Percentiles rank a stretch among this genome's conserved stretches.
phyloP scores from a whole-genome alignment of 2,329 filamentous ascomycete genomes.

The Pyrenophora seminiperda region DNA sequence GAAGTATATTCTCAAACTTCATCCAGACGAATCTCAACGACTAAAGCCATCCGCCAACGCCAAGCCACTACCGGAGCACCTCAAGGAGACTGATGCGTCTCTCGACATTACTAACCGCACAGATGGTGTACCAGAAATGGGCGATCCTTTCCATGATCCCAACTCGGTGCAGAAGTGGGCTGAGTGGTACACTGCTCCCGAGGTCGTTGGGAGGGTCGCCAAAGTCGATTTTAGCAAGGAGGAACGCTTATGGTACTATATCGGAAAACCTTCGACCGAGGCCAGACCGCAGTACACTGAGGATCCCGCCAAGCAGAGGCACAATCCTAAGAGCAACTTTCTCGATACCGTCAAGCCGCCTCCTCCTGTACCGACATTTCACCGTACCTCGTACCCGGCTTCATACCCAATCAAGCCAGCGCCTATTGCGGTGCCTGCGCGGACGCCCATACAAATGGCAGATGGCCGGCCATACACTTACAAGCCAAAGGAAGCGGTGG shows the following conservation, averaged over 20 bases:
- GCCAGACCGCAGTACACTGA: conserved; percentile 90
- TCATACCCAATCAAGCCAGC: conserved; percentile 55
- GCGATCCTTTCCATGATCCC: conserved; percentile 55
- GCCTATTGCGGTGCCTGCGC: conserved; percentile 40
- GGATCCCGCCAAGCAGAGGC: conserved; percentile 64
- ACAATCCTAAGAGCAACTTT: conserved; percentile 74
- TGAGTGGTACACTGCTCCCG: conserved; percentile 70
- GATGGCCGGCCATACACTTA: conserved; percentile 39
- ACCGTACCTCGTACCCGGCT: conserved; percentile 39
- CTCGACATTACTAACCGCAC: conserved; percentile 54
- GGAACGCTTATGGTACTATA: conserved; percentile 85
- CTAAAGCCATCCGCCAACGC: conserved; percentile 77
- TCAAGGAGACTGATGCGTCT: conserved; percentile 54
- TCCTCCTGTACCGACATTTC: conserved; percentile 36
- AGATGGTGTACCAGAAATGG: conserved; percentile 56
- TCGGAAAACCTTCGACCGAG: conserved; percentile 85
- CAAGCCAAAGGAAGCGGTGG: conserved; percentile 39
- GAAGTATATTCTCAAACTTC: conserved; percentile 79
- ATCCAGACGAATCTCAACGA: conserved; percentile 71
- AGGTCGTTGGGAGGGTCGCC: conserved; percentile 58
- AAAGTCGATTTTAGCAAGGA: conserved; percentile 74
- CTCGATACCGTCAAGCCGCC: conserved; percentile 65
- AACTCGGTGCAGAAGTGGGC: conserved; percentile 55
- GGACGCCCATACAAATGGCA: conserved; percentile 38
- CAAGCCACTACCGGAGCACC: conserved; percentile 67